These are phyloP conservation scores for Fusarium liriodendri DNA, from an alignment of 2,329 filamentous ascomycete species.

Conservation along the genomic window DNA sequence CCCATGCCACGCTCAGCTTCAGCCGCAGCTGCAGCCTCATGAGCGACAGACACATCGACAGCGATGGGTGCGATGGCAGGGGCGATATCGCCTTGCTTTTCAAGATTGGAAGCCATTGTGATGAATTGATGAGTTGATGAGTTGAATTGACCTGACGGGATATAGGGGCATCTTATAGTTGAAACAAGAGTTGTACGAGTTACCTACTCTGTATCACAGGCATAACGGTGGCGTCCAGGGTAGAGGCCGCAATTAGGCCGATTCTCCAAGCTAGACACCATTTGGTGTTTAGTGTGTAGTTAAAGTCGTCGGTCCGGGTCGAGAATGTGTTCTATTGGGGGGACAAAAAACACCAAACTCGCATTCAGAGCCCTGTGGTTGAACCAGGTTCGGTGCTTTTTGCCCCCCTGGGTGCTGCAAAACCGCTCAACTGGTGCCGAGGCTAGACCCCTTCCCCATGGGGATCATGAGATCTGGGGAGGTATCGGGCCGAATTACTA, in stretches of 20 bases:
- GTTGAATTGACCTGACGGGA: neutral
- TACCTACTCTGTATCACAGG: neutral
- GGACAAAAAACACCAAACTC: no score
- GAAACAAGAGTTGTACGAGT: neutral
- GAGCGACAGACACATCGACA: slow-evolving; percentile 28
- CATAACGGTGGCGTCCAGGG: neutral
- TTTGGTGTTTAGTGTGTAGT: neutral
- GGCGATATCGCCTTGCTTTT: slow-evolving; percentile 23
- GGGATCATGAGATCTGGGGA: neutral
- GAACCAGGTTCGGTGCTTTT: no score
- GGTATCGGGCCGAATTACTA: neutral
- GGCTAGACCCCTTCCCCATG: neutral
- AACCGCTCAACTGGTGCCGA: neutral
- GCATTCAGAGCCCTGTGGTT: no score
- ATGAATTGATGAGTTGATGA: neutral
- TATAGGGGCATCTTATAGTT: neutral
- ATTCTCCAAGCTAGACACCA: neutral
- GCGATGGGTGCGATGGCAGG: slow-evolving; percentile 9
- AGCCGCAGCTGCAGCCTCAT: slow-evolving; percentile 45
- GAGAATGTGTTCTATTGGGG: neutral
- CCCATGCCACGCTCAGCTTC: slow-evolving; percentile 50
- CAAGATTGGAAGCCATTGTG: slow-evolving; percentile 24
- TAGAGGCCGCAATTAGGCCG: slow-evolving; percentile 16
- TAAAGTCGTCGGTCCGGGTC: neutral
- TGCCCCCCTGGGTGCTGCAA: neutral